These are phyloP conservation scores for Neopestalotiopsis sp. DNA, from an alignment of 2,329 filamentous ascomycete species.

Conservation along the genomic window DNA sequence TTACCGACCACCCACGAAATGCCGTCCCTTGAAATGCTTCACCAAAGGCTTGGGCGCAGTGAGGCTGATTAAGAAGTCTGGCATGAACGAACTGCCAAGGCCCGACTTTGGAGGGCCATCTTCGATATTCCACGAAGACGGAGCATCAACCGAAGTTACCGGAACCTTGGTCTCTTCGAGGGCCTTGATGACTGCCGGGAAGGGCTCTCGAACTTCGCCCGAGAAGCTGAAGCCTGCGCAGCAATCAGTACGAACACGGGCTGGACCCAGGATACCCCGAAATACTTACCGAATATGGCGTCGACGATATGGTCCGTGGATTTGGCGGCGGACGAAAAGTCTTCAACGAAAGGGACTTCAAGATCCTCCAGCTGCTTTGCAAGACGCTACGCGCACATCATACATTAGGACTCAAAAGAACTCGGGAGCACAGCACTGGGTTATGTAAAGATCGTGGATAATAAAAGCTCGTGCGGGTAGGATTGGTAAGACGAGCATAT, in stretches of 20 bases:
- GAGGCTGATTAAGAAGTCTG: constrained; percentile 80
- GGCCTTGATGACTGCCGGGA: constrained; percentile 78
- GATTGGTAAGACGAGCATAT: constrained; percentile 1
- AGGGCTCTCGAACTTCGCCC: constrained; percentile 91
- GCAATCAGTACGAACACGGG: not conserved
- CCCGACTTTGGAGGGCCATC: constrained; percentile 79
- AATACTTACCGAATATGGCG: constrained; percentile 79
- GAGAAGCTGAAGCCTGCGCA: constrained; percentile 83
- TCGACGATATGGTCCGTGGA: constrained; percentile 84
- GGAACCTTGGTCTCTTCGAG: constrained; percentile 76
- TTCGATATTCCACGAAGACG: constrained; percentile 94
- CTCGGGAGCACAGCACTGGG: not conserved
- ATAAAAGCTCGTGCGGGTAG: not conserved
- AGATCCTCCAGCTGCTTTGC: constrained; percentile 85
- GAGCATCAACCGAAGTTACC: constrained; percentile 89
- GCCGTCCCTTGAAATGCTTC: constrained; percentile 81
- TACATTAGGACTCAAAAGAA: not conserved
- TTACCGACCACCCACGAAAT: constrained; percentile 88
- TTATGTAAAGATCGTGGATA: not conserved
- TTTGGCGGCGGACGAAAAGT: constrained; percentile 72
- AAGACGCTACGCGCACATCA: constrained; percentile 64
- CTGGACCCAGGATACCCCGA: constrained; percentile 24
- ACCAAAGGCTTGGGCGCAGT: constrained; percentile 93
- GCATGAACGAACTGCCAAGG: constrained; percentile 80
- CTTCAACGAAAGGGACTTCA: constrained; percentile 80